Evolutionary conservation across 2,329 filamentous ascomycete genomes (phyloP).

Genomic region (Didymella pinodella): DNA sequence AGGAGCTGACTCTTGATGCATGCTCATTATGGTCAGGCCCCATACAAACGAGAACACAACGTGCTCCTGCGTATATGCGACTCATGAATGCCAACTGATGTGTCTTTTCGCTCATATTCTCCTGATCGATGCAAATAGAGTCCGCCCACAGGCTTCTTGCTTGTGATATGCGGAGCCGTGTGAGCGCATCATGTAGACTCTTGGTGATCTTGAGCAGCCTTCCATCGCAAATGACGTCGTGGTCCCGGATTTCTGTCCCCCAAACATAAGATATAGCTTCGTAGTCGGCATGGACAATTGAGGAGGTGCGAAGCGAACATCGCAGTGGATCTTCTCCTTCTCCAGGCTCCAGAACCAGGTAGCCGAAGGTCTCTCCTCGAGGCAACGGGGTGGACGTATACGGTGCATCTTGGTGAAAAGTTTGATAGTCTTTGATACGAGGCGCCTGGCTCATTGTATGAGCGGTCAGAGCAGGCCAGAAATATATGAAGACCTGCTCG

Average conservation of each 20-base stretch:
- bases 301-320: not conserved
- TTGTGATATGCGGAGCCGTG: not conserved
- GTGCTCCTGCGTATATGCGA: not conserved
- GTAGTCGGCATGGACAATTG: not conserved
- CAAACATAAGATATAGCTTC: constrained; percentile 4
- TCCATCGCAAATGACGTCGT: not conserved
- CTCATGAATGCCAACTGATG: not conserved
- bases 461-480: too few relatives aligned
- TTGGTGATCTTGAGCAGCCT: not conserved
- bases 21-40: not conserved
- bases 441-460: too few relatives aligned
- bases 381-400: too few relatives aligned
- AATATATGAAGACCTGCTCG: too few relatives aligned
- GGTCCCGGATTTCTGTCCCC: not conserved
- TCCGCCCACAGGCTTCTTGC: not conserved
- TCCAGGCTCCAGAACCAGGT: too few relatives aligned
- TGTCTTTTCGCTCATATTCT: not conserved
- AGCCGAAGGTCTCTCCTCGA: too few relatives aligned
- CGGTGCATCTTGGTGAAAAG: too few relatives aligned
- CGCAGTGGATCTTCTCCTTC: too few relatives aligned
- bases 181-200: not conserved
- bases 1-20: not conserved
- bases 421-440: too few relatives aligned
- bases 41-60: not conserved
- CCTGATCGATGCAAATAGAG: constrained; percentile 1